Evolutionary conservation across 2,329 filamentous ascomycete species (phyloP).

Genomic region (Sporothrix brunneoviolacea): DNA sequence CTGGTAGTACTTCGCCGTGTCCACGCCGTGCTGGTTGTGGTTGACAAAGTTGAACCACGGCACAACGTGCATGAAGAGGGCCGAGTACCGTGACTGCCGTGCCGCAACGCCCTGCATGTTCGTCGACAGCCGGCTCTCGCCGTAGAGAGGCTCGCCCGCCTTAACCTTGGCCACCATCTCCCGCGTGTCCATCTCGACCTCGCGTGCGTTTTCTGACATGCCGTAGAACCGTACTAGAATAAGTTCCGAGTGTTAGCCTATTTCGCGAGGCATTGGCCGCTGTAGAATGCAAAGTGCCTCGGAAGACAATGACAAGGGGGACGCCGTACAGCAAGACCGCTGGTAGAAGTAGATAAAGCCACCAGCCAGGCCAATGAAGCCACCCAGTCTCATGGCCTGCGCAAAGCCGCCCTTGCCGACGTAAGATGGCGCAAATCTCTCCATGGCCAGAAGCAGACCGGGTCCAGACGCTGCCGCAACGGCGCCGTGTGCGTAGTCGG

Average conservation of each 20-base stretch:
- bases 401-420: conserved; percentile 78
- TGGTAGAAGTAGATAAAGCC: conserved; percentile 84
- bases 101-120: conserved; percentile 92
- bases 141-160: conserved; percentile 82
- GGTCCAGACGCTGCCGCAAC: conserved; percentile 67
- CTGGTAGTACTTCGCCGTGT: conserved; percentile 97
- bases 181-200: conserved; percentile 92
- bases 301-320: background rate
- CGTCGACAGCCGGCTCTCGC: conserved; percentile 66
- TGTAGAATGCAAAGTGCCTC: too few relatives aligned
- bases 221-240: conserved; percentile 85
- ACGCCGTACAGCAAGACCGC: conserved; percentile 69
- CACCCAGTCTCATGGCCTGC: conserved; percentile 72
- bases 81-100: conserved; percentile 86
- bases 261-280: too few relatives aligned
- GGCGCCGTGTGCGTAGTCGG: conserved; percentile 71
- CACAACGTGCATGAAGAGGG: conserved; percentile 73
- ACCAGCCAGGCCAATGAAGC: conserved; percentile 64
- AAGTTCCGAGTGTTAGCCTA: too few relatives aligned
- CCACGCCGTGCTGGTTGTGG: conserved; percentile 89
- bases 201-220: conserved; percentile 83
- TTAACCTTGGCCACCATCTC: conserved; percentile 99
- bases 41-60: conserved; percentile 99
- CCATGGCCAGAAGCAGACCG: conserved; percentile 67
- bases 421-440: conserved; percentile 77